phyloP scores from a whole-genome alignment of 148 eudicot genomes.

The Cornus florida region DNA sequence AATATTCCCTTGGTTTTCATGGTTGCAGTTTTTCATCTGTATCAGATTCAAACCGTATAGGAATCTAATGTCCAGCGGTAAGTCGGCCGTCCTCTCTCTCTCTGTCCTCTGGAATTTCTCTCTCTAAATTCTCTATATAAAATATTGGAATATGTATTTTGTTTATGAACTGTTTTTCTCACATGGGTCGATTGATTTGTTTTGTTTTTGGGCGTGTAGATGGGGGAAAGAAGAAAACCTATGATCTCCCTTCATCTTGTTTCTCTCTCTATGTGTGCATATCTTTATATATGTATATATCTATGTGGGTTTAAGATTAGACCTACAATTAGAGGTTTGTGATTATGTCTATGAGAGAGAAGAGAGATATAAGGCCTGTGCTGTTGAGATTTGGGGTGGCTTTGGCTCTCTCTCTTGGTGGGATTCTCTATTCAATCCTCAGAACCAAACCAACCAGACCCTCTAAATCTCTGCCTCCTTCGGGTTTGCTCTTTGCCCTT shows the following conservation, averaged over 20 bases:
- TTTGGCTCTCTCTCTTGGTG: constrained; percentile 67
- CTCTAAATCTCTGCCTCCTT: constrained; percentile 23
- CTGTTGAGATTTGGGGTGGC: constrained; percentile 64
- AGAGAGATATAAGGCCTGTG: constrained; percentile 37
- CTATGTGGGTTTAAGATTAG: not conserved
- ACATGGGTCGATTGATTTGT: constrained; percentile 8
- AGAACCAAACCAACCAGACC: constrained; percentile 42
- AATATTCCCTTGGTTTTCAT: no score
- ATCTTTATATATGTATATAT: not conserved
- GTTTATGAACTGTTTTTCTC: not conserved
- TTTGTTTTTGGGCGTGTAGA: constrained; percentile 11
- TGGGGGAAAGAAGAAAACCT: constrained; percentile 20
- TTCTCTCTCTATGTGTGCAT: not conserved
- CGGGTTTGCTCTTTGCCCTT: constrained; percentile 20
- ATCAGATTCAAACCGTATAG: no score
- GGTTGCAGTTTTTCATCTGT: no score
- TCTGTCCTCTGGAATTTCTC: not conserved
- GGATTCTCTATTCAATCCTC: constrained; percentile 45
- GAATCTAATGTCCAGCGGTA: no score
- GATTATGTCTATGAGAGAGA: constrained; percentile 36
- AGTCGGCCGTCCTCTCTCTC: not conserved
- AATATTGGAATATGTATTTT: constrained; percentile 1
- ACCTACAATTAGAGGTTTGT: not conserved
- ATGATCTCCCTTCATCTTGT: not conserved
- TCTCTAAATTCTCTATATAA: not conserved